Evolutionary conservation across 768 basidiomycete species (phyloP), one percentile per base, ranked within the genome.

Genomic region (Hygrocybe coccinea): DNA sequence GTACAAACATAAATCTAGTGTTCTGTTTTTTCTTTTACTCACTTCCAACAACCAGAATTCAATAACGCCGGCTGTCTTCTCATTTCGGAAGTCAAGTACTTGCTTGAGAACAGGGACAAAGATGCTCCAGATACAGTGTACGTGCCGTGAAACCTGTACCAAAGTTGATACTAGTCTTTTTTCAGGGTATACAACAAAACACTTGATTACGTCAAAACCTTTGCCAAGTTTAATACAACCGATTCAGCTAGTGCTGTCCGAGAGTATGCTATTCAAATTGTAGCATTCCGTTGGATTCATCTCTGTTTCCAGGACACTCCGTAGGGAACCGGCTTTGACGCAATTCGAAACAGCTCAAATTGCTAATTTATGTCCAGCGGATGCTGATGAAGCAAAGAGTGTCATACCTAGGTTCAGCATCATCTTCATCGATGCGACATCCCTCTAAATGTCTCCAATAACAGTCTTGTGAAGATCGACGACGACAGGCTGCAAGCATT

Each of bases 321-420:
- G 87, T 50, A 77, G 90, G 60, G 90, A 93, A 64, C 81, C 85
- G 0, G 83, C 83, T 2, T 67, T 95, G 37, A 91, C 91, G 2
- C 89, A 90, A 64, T 95, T 94, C 61, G 93, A 95, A 74, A 89
- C 89, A 3, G 91, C 92, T 2, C 93, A 95, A 66, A 89, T 95
- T 52, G 91, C 91, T 14, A 95, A 95, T 64, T 70, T 95, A 53
- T 92, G 90, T 65, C 93, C 93, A 12, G 89, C 85, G 38, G 84
- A 85, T 56, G 81, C 89, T 3, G 93, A 95, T 61, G 94, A 95
- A 69, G 88, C 92, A 24, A 95, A 93, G 75, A 92, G 92, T 63
- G 80, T 93, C 52, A 76, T 95, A 34, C 93, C 93, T 6, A 95
- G 91, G 92, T 87, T 8, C 51, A 17, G 74, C 9, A 11, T 10